Conservation (phyloP, 192 early-diverging fungal genomes). For the Podochytrium sp. region DNA sequence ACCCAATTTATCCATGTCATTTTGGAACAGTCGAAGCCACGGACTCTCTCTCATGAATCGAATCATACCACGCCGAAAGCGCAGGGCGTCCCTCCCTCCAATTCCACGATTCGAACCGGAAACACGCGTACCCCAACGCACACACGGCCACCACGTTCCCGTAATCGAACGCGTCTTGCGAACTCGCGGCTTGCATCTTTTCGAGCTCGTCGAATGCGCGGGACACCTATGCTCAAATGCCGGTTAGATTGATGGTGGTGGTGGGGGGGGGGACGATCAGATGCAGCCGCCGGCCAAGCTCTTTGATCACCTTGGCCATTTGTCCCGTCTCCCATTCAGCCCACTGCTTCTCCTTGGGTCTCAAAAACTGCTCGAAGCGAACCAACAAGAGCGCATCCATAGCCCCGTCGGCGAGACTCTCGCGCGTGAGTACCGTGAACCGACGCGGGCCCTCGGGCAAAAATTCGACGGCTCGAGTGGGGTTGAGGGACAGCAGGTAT, state of each 20-base stretch:
- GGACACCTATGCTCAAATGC: background rate
- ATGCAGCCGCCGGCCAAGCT: background rate
- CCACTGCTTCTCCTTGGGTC: conserved; percentile 13
- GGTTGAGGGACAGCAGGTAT: conserved; percentile 11
- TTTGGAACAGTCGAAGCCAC: background rate
- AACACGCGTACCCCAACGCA: background rate
- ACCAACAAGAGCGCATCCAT: background rate
- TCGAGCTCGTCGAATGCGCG: conserved; percentile 17
- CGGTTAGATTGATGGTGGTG: background rate
- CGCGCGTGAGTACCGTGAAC: conserved; percentile 1
- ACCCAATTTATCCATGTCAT: too few species aligned
- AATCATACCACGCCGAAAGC: background rate
- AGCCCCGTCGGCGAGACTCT: conserved; percentile 25
- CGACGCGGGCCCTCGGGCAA: background rate
- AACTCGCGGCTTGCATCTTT: background rate
- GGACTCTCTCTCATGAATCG: background rate
- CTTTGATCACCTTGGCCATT: conserved; percentile 13
- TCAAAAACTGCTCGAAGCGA: conserved; percentile 11
- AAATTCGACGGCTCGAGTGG: background rate
- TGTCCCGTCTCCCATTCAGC: background rate
- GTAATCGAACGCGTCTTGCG: background rate
- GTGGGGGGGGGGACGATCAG: background rate
- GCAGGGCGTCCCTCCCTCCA: background rate
- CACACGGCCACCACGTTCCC: background rate
- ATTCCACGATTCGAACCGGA: background rate